A percentile compares a stretch with the other conserved stretches of the same genome.
Evolutionary conservation across 345 rosid species (phyloP).

Genomic region (Alliaria petiolata): DNA sequence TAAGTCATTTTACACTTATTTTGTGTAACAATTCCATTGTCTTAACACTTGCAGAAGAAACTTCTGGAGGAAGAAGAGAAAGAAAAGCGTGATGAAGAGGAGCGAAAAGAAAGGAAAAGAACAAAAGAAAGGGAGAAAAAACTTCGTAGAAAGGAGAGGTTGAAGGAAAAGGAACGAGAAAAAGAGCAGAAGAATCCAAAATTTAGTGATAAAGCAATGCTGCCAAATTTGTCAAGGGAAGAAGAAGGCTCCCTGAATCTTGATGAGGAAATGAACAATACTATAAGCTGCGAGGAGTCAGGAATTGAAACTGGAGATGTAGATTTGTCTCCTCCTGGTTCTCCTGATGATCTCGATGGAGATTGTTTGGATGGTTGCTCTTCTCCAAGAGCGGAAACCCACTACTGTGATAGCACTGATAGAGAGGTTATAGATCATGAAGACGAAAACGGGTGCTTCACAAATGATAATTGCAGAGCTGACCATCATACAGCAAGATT

Average conservation of each 20-base stretch:
- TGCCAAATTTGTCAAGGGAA: slow-evolving; percentile 14
- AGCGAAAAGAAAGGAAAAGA: slow-evolving; percentile 83
- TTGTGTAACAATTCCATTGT: slow-evolving; percentile 11
- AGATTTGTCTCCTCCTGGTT: slow-evolving; percentile 48
- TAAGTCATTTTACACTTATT: neutral
- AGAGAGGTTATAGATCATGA: slow-evolving; percentile 34
- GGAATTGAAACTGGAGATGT: slow-evolving; percentile 42
- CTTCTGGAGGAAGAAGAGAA: slow-evolving; percentile 97
- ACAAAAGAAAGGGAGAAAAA: slow-evolving; percentile 90
- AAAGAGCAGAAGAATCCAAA: slow-evolving; percentile 47
- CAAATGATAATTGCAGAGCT: slow-evolving; percentile 44
- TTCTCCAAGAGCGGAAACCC: slow-evolving; percentile 37
- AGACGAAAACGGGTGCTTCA: slow-evolving; percentile 50
- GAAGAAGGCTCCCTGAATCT: slow-evolving; percentile 34
- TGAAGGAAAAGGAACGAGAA: slow-evolving; percentile 85
- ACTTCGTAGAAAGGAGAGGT: slow-evolving; percentile 86
- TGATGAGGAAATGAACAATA: slow-evolving; percentile 45
- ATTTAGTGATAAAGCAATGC: slow-evolving; percentile 14
- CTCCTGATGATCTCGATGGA: slow-evolving; percentile 48
- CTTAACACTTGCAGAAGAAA: slow-evolving; percentile 50
- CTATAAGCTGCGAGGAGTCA: slow-evolving; percentile 36
- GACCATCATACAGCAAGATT: slow-evolving; percentile 51
- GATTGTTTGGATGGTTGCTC: slow-evolving; percentile 34
- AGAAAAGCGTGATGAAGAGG: slow-evolving; percentile 95
- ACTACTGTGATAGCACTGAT: slow-evolving; percentile 36